Evolutionary conservation across 306 rosid species (phyloP).

Genomic region (Quercus berberidifolia): DNA sequence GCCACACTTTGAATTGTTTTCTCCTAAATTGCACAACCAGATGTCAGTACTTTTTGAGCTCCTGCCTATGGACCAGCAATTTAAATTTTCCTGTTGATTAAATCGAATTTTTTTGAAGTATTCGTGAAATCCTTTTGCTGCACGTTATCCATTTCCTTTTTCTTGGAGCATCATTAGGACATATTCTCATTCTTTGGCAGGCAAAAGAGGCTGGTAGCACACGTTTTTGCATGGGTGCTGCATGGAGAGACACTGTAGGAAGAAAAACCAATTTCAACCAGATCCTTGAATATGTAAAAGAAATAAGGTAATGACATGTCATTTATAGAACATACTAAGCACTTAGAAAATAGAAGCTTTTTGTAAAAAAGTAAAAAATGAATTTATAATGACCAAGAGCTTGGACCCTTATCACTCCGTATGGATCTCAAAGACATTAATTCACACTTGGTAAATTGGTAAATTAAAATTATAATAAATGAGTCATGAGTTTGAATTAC

Average conservation of each 20-base stretch:
- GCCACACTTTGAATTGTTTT: not conserved
- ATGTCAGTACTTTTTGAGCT: not conserved
- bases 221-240: slow-evolving; percentile 99
- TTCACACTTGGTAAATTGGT: not conserved
- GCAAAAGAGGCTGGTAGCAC: slow-evolving; percentile 99
- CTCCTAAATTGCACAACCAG: not conserved
- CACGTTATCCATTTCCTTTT: not conserved
- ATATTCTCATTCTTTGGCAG: slow-evolving; percentile 41
- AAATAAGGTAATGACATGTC: slow-evolving; percentile 58
- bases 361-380: not conserved
- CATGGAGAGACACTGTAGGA: slow-evolving; percentile 95
- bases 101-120: not conserved
- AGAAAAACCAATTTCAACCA: slow-evolving; percentile 91
- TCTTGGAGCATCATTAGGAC: not conserved
- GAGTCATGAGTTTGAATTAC: not conserved
- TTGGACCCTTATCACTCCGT: not conserved
- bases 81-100: not conserved
- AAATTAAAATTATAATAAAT: not conserved
- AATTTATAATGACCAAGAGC: not conserved
- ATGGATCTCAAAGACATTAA: not conserved
- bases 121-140: not conserved
- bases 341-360: not conserved
- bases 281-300: slow-evolving; percentile 83
- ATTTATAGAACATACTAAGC: not conserved
- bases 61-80: not conserved